Percentiles rank a stretch among this genome's conserved stretches.
These are phyloP conservation scores for Halophytophthora polymorphica DNA, from an alignment of 352 stramenopile species.

Conservation along the genomic window DNA sequence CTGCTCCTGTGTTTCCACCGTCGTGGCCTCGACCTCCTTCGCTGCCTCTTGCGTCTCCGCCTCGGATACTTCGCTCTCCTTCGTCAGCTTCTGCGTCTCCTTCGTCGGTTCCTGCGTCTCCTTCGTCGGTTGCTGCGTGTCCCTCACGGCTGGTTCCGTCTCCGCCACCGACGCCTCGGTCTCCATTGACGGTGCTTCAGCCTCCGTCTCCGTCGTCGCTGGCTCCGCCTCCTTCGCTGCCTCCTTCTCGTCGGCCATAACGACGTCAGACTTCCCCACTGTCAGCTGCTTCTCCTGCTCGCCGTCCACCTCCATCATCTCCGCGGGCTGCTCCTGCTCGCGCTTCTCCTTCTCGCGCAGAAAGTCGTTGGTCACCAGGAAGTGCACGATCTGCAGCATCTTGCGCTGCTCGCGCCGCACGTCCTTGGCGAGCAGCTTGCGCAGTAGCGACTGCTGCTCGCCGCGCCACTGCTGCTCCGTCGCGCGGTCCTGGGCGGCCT, in stretches of 20 bases:
- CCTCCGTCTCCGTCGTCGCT: background rate
- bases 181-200: background rate
- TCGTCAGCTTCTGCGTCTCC: background rate
- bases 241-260: background rate
- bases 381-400: constrained; percentile 77
- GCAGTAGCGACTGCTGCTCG: constrained; percentile 65
- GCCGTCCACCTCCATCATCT: background rate
- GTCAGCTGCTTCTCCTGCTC: background rate
- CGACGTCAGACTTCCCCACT: background rate
- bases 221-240: background rate
- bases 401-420: constrained; percentile 64
- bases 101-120: background rate
- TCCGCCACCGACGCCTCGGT: background rate
- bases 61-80: too few relatives aligned
- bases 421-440: constrained; percentile 73
- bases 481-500: constrained; percentile 34
- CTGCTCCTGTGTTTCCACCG: too few relatives aligned
- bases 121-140: background rate
- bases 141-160: background rate
- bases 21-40: too few relatives aligned
- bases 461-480: constrained; percentile 62
- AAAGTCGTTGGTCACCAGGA: constrained; percentile 57
- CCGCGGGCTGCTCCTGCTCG: constrained; percentile 3
- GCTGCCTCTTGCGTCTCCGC: too few relatives aligned
- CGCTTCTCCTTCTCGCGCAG: constrained; percentile 27